Base-by-base conservation (phyloP, 2,329 filamentous ascomycete species). In the Rhexocercosporidium sp. region DNA sequence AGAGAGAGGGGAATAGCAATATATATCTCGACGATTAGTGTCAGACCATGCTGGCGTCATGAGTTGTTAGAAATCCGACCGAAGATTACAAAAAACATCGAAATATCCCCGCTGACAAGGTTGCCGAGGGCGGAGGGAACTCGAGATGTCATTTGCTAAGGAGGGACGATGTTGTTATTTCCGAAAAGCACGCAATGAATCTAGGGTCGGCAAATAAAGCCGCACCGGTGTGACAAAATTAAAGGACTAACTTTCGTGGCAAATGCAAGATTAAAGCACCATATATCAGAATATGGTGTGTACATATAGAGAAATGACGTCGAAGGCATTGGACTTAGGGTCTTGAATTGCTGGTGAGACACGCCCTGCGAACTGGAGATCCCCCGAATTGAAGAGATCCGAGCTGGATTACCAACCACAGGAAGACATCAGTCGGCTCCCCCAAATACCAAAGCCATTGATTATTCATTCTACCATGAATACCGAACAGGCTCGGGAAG, bases 51-150 rank as follows among this genome's bases (percentile, higher is more conserved):
- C 6, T 51, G 53, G 59, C 51, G 65, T 66, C 65, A 66, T 29
- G 37, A 60, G 18, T 16, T 39, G 29, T 66, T 66, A 64, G 53
- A 63, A 66, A 66, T 63, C 53, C 65, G 63, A 49, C 22, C 46
- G 39, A 34, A 25, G 60, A 63, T 63, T 66, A 63, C 59, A 61
- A 49, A 46, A n/a, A 65, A 54, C 54, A 65, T 54, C 34, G 46
- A 59, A 14, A 59, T 59, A 59, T 65, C 63, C 63, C 57, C 63
- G 63, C 56, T 31, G 47, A 56, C 56, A 22, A 31, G 25, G 22
- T 7, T 57, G 51, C 62, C 63, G 63, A 65, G 63, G 63, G 56
- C 22, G 46, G 44, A 65, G 25, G 46, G 63, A 46, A 25, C 4
- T n/a, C 22, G 44, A 51, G 14, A 31, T 29, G 16, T 22, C 12